Evolutionary conservation across 2,329 filamentous ascomycete species (phyloP).

Genomic region (Fonsecaea multimorphosa): DNA sequence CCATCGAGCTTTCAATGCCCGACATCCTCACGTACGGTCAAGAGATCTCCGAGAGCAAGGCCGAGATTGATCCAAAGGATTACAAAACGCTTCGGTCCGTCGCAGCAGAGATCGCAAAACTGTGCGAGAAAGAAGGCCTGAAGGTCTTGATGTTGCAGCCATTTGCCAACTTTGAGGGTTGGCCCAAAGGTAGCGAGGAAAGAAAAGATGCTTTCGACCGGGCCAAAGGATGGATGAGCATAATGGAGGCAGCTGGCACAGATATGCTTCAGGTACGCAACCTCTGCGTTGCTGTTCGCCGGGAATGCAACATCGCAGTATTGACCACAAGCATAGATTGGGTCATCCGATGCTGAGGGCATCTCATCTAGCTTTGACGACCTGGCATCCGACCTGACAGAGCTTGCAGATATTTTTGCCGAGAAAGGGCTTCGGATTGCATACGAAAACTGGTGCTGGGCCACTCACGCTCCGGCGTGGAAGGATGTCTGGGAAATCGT

Average conservation of each 20-base stretch:
- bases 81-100: constrained; percentile 64
- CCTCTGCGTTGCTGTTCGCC: not conserved
- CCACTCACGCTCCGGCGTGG: constrained; percentile 72
- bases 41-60: constrained; percentile 51
- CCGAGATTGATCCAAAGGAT: constrained; percentile 62
- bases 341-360: constrained; percentile 67
- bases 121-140: constrained; percentile 62
- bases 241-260: constrained; percentile 73
- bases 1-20: constrained; percentile 76
- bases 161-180: constrained; percentile 79
- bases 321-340: constrained; percentile 50
- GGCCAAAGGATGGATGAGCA: constrained; percentile 69
- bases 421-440: constrained; percentile 66
- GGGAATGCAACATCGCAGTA: not conserved
- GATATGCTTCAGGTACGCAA: constrained; percentile 70
- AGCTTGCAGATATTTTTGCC: constrained; percentile 68
- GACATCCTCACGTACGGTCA: constrained; percentile 70
- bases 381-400: constrained; percentile 66
- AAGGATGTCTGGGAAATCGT: constrained; percentile 73
- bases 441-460: constrained; percentile 86
- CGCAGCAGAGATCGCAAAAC: constrained; percentile 59
- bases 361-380: constrained; percentile 59
- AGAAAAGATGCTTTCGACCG: constrained; percentile 67
- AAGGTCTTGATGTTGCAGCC: constrained; percentile 75
- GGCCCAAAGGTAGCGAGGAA: constrained; percentile 63